Evolutionary conservation across 1,139 yeast species (phyloP).

Genomic region (Wickerhamomyces sp.): DNA sequence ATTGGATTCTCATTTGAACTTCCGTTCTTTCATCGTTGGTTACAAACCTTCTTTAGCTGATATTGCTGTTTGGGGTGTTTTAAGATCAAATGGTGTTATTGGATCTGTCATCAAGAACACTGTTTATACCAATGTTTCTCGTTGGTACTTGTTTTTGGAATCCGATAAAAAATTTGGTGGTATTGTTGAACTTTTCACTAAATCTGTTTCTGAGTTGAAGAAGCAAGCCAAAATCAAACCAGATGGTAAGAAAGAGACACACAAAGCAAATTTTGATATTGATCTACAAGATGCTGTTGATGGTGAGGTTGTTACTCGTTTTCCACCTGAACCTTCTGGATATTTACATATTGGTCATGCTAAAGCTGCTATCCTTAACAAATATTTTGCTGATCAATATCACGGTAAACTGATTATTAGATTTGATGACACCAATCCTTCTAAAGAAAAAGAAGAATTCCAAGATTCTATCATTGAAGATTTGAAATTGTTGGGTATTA

Average conservation of each 20-base stretch:
- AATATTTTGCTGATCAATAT: constrained; percentile 90
- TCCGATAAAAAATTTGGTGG: constrained; percentile 63
- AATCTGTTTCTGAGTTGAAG: constrained; percentile 68
- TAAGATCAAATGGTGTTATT: constrained; percentile 89
- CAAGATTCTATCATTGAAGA: constrained; percentile 92
- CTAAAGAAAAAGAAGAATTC: constrained; percentile 89
- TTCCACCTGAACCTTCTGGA: constrained; percentile 89
- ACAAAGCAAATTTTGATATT: constrained; percentile 90
- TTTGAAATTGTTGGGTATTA: constrained; percentile 80
- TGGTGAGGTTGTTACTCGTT: constrained; percentile 95
- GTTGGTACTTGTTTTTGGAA: constrained; percentile 88
- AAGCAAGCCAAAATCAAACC: constrained; percentile 50
- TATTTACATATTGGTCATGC: constrained; percentile 96
- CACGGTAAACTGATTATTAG: constrained; percentile 92
- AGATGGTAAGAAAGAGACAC: constrained; percentile 70
- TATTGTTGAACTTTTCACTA: constrained; percentile 61
- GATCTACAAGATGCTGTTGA: constrained; percentile 85
- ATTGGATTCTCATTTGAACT: constrained; percentile 78
- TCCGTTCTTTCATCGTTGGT: constrained; percentile 76
- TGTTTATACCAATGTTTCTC: constrained; percentile 76
- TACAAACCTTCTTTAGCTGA: constrained; percentile 69
- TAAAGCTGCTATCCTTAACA: constrained; percentile 92
- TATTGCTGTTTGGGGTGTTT: constrained; percentile 87
- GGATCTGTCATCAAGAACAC: constrained; percentile 86
- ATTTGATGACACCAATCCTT: constrained; percentile 96